Evolutionary conservation across 2,329 filamentous ascomycete genomes (phyloP).

Genomic region (Fusarium sp.): DNA sequence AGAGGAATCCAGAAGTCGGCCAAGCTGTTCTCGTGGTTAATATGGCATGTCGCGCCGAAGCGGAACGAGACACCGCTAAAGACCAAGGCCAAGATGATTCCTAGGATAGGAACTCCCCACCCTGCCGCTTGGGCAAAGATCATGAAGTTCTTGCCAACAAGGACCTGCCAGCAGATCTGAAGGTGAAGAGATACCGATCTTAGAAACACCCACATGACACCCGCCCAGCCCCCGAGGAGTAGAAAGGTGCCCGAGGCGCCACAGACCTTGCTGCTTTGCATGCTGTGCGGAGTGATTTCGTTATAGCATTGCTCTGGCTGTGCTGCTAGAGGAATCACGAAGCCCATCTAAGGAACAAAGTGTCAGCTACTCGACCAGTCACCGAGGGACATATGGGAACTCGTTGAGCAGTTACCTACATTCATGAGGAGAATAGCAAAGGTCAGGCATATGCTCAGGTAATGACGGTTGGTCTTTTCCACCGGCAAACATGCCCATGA

Average conservation of each 20-base stretch:
- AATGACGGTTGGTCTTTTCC: conserved; percentile 91
- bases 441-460: conserved; percentile 88
- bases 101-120: conserved; percentile 84
- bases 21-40: conserved; percentile 88
- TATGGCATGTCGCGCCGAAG: conserved; percentile 91
- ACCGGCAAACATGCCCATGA: conserved; percentile 85
- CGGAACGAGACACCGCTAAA: conserved; percentile 94
- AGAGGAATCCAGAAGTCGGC: conserved; percentile 91
- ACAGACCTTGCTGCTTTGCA: conserved; percentile 83
- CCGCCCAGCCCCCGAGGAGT: conserved; percentile 85
- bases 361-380: conserved; percentile 31
- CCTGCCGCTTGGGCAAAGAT: conserved; percentile 82
- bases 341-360: conserved; percentile 72
- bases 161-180: conserved; percentile 97
- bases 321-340: conserved; percentile 85
- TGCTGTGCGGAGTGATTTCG: conserved; percentile 91
- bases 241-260: conserved; percentile 89
- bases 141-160: conserved; percentile 90
- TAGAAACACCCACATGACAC: conserved; percentile 90
- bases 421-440: conserved; percentile 81
- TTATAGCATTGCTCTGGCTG: conserved; percentile 87
- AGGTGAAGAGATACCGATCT: conserved; percentile 92
- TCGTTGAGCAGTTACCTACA: conserved; percentile 62
- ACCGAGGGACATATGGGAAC: neutral
- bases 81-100: conserved; percentile 79